phyloP scores from a whole-genome alignment of 768 basidiomycete genomes.

The Cyathus striatus region DNA sequence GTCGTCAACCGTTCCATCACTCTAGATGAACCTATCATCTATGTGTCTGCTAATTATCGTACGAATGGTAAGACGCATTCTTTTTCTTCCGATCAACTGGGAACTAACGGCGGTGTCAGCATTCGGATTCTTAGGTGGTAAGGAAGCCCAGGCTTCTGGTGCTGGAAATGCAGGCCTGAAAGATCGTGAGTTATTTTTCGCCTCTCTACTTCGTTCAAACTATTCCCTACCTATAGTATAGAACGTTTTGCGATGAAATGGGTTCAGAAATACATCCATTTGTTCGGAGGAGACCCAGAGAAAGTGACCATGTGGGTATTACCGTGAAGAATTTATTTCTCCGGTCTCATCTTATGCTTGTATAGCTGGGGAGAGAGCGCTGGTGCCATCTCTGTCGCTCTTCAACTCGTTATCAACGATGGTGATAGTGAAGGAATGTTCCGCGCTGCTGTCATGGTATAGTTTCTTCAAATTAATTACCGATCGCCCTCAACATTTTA shows the following conservation, averaged over 20 bases:
- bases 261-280: conserved; percentile 46
- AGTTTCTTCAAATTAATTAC: too few relatives aligned
- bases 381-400: conserved; percentile 35
- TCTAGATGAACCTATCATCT: conserved; percentile 24
- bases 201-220: neutral
- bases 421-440: conserved; percentile 28
- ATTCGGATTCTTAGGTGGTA: conserved; percentile 35
- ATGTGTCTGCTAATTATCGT: conserved; percentile 34
- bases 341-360: too few relatives aligned
- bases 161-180: conserved; percentile 43
- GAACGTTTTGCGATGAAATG: conserved; percentile 44
- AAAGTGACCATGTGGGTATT: conserved; percentile 36
- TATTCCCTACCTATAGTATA: conserved; percentile 11
- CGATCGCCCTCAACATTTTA: too few relatives aligned
- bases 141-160: conserved; percentile 30
- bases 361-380: conserved; percentile 39
- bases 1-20: conserved; percentile 26
- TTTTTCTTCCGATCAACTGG: neutral
- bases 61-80: conserved; percentile 19
- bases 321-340: neutral
- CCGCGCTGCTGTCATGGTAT: conserved; percentile 31
- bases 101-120: conserved; percentile 9
- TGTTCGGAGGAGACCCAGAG: conserved; percentile 48
- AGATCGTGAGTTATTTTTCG: conserved; percentile 35
- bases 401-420: conserved; percentile 29